Conservation (phyloP, 2,329 filamentous ascomycete species). For the Phyllosticta ampelicida region DNA sequence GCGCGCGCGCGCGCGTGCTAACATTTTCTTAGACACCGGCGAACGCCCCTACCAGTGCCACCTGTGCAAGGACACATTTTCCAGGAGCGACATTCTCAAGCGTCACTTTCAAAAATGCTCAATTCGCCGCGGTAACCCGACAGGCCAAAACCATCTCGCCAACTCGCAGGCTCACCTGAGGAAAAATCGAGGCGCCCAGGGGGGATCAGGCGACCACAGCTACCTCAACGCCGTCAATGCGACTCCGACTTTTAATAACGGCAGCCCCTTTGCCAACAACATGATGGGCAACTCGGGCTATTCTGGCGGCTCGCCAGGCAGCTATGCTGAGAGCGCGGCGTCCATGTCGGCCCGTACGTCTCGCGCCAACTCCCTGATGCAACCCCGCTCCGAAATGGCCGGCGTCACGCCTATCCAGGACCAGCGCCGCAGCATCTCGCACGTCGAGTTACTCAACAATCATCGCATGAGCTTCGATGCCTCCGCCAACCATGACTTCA, state of each 20-base stretch:
- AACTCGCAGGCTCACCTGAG: conserved; percentile 85
- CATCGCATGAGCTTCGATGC: conserved; percentile 10
- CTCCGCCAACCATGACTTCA: conserved; percentile 26
- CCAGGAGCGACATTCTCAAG: conserved; percentile 94
- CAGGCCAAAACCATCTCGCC: conserved; percentile 85
- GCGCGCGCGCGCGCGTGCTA: conserved; percentile 16
- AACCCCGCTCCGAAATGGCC: conserved; percentile 18
- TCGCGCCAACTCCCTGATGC: conserved; percentile 39
- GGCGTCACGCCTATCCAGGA: conserved; percentile 23
- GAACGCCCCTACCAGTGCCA: conserved; percentile 98
- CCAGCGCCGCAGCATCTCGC: conserved; percentile 19
- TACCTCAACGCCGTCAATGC: conserved; percentile 14
- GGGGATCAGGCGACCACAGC: conserved; percentile 22
- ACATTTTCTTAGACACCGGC: conserved; percentile 62
- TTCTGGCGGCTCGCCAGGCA: conserved; percentile 18
- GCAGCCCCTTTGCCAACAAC: conserved; percentile 7
- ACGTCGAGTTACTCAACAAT: conserved; percentile 9
- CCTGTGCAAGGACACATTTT: conserved; percentile 95
- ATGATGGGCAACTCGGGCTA: conserved; percentile 23
- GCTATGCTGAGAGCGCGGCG: conserved; percentile 27
- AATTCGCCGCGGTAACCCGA: conserved; percentile 88
- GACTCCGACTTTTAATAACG: conserved; percentile 2
- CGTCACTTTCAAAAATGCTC: conserved; percentile 99
- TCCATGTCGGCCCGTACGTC: conserved; percentile 38
- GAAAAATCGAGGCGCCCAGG: conserved; percentile 40